Evolutionary conservation across 208 protist genomes (phyloP), one percentile per base, ranked within the genome.

Genomic region (Acanthamoeba pearcei): DNA sequence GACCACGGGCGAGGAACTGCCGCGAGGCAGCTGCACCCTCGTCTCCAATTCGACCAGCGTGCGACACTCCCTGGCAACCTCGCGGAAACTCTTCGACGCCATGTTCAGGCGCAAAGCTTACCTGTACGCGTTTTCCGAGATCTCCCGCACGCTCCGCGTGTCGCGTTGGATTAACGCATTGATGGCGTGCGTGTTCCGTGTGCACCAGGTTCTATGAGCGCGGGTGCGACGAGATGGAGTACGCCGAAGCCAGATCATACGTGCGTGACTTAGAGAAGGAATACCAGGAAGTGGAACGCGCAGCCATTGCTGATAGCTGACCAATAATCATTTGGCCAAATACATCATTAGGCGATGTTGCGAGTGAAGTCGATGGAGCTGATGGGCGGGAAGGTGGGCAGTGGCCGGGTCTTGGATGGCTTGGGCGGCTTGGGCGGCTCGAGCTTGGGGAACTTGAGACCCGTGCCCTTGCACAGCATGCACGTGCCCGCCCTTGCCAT

Each of bases 331-430:
- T 38, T 38, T 38, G 38, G 38, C 38, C 38, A 38, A 38, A 38
- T 38, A 38, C 38, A 38, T 38, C 38, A 38, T 38, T 60, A 62
- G 46, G 78, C 38, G 78, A 86, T 86, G 51, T 86, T 17, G 19
- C 46, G 15, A 10, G 78, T 86, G n/a, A 10, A 86, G 27, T 86
- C 78, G 78, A 60, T 86, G 78, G 78, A 86, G 51, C 27, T 24
- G 78, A 86, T 86, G 38, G 78, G 49, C 24, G 78, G 78, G 78
- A 86, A 86, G n/a, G 35, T 86, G n/a, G 78, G 78, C 24, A 86
- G 17, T 10, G 78, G n/a, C 46, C 10, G 6, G 22, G n/a, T 19
- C 49, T 86, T 86, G 78, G 78, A 49, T 49, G 35, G 10, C 78
- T 53, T 32, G 78, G 78, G 78, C 78, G 0, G 0, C 27, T 15